Conservation (phyloP, 2,329 filamentous ascomycete species). For the Aspergillus phoenicis region DNA sequence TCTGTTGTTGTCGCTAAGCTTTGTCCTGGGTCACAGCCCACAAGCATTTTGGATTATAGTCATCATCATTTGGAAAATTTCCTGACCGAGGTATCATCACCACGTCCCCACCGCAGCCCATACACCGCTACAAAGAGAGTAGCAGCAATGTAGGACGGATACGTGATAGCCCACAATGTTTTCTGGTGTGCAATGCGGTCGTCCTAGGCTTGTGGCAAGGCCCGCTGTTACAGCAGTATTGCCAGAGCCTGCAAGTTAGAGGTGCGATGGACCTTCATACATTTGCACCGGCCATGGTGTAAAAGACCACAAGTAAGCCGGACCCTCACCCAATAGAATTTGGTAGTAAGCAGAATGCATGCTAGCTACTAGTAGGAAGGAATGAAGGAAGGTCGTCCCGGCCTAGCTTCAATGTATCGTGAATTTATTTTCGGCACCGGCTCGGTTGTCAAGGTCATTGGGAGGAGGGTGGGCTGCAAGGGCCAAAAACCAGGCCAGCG, state of each 20-base stretch:
- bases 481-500: neutral
- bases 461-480: neutral
- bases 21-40: neutral
- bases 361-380: neutral
- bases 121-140: neutral
- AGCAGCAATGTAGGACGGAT: neutral
- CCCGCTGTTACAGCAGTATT: neutral
- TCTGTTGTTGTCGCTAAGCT: neutral
- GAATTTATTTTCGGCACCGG: neutral
- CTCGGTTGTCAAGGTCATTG: neutral
- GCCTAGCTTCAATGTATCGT: neutral
- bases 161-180: neutral
- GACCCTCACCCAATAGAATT: neutral
- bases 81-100: neutral
- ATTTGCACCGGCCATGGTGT: neutral
- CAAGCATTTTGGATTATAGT: neutral
- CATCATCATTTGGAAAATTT: neutral
- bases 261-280: neutral
- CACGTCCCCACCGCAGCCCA: neutral
- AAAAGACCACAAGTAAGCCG: neutral
- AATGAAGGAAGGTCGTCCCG: neutral
- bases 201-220: too few species aligned
- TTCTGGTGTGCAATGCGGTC: neutral
- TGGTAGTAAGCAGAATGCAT: too few species aligned
- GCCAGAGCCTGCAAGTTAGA: neutral